Base-by-base conservation (phyloP, 75 land plant species). In the Cryptomeria japonica region DNA sequence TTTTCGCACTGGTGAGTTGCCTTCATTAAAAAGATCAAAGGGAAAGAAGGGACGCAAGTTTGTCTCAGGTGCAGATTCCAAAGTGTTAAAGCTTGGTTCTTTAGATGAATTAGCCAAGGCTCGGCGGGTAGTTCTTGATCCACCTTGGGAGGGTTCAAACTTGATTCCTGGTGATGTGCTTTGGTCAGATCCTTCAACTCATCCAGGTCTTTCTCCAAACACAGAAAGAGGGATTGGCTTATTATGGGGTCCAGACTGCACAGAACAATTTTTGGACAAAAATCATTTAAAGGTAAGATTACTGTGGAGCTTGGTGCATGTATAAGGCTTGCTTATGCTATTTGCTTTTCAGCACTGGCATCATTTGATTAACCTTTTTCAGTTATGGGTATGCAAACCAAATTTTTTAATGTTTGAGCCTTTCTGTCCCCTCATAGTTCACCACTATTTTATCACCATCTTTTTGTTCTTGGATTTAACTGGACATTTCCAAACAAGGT, bases 241-340 rank as follows among this genome's bases (percentile, higher is more conserved):
- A 7, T 83, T 98, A 15, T 98, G 94, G 94, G 99, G 99, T 75
- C 99, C 99, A 49, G 98, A 98, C 85, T 94, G 97, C 90, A 98
- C 98, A 31, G 94, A 96, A 49, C 93, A 94, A 34, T 98, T 98
- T 78, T 80, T 98, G 85, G 91, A 94, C 89, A 95, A 93, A 75
- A 84, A 93, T 84, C 68, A 90, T 38, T 79, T 98, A 41, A 97
- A 98, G 99, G 99, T 98, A 49, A 87, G 78, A 86, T 1, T 51
- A 55, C 42, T 25, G 28, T 34, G 85, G 28, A 19, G 38, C 39
- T 51, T 31, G 58, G 83, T 87, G n/a, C 86, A 83, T 19, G 14
- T 18, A 16, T 86, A 79, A 87, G 39, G 28, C 80, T 28, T 88
- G 19, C 32, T 77, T 18, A 41, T 75, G 44, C 15, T 68, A 51